These are phyloP conservation scores for Cytospora schulzeri DNA, from an alignment of 2,329 filamentous ascomycete species.

Conservation along the genomic window DNA sequence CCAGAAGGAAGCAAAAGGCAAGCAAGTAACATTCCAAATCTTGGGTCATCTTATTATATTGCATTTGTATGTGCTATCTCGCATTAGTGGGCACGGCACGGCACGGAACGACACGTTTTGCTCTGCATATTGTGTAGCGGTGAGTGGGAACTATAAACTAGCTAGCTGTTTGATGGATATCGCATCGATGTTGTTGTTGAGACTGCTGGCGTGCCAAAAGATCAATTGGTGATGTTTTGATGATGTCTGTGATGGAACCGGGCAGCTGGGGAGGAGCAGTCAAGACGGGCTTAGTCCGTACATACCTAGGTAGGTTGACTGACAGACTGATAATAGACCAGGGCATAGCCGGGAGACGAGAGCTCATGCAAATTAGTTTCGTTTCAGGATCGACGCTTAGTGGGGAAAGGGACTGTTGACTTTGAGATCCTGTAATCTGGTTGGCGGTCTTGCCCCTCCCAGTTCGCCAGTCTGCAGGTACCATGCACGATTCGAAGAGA, in stretches of 20 bases:
- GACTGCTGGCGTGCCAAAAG: not conserved
- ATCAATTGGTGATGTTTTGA: not conserved
- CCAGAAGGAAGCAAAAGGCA: not conserved
- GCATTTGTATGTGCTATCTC: not conserved
- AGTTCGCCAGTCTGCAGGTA: constrained; percentile 13
- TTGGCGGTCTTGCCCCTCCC: not conserved
- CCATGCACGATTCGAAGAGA: constrained; percentile 5
- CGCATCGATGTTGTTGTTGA: not conserved
- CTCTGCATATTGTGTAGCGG: too few species aligned
- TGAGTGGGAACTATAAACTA: too few species aligned
- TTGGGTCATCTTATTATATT: too few species aligned
- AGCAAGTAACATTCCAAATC: not conserved
- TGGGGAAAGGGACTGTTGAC: constrained; percentile 9
- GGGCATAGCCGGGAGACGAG: not conserved
- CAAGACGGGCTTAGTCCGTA: not conserved
- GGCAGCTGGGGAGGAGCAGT: not conserved
- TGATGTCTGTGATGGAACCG: not conserved
- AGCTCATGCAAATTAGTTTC: constrained; percentile 6
- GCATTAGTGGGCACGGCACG: not conserved
- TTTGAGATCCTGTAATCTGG: not conserved
- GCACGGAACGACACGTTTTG: not conserved
- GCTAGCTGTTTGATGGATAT: not conserved
- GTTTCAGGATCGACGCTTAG: constrained; percentile 26
- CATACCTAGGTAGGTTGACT: too few species aligned
- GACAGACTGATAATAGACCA: too few species aligned